Base-by-base conservation (phyloP, 1,284 basidiomycete species). In the Boletellus sp. region DNA sequence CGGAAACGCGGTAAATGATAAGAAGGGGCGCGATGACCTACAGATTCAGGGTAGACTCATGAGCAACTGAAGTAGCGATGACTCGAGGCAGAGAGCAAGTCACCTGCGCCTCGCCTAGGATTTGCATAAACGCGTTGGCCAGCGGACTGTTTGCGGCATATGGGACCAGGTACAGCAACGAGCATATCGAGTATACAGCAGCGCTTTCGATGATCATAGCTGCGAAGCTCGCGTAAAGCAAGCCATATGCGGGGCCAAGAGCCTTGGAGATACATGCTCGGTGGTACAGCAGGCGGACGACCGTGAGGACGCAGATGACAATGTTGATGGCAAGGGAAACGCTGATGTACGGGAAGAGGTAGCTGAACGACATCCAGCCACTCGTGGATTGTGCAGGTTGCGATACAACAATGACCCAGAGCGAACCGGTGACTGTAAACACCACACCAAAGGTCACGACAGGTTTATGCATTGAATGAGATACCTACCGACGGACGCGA, bases 321-420 rank as follows among this genome's bases (percentile, higher is more conserved):
- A 69, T 51, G 30, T 68, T 67, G 55, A 63, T 68, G n/a, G 57
- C 60, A 28, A 70, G 65, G n/a, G 68, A 69, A 22, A 67, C 57
- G 18, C 52, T 58, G 49, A 70, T 51, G 38, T 65, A 67, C 1
- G 65, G 67, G 42, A 70, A 69, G 30, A 67, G 62, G 22, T 61
- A 60, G 46, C 32, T 51, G 38, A 69, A 66, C 15, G 65, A 63
- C 65, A 70, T 69, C 65, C 65, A 66, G 15, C 61, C 51, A 2
- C 1, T 51, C 8, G 35, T 26, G 2, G 59, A 49, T 45, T 55
- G 54, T 15, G 26, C 52, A 32, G 66, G 59, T 42, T 47, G 39
- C 12, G 65, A 67, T 8, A 70, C 57, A 15, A 58, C 59, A 44
- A 53, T 24, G 28, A 66, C 45, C 65, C 65, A 66, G 21, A 70